These are phyloP conservation scores for Setomelanomma holmii DNA, from an alignment of 2,329 filamentous ascomycete genomes.

Conservation along the genomic window DNA sequence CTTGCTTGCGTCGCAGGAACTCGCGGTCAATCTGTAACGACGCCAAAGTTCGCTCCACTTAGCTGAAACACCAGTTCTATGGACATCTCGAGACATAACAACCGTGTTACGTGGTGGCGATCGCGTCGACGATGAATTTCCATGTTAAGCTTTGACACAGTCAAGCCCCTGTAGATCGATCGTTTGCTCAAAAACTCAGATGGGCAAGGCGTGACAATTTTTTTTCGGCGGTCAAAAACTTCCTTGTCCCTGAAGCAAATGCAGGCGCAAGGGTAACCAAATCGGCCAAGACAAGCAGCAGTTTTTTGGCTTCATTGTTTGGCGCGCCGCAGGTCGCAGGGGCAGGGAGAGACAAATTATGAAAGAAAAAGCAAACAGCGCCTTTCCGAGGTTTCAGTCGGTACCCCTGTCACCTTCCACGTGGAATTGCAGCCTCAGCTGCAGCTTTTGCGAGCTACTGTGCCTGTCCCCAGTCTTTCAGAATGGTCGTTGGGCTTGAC, in stretches of 20 bases:
- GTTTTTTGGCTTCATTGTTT: slow-evolving; percentile 11
- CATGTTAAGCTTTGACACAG: slow-evolving; percentile 26
- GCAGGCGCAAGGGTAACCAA: slow-evolving; percentile 6
- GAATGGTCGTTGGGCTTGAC: slow-evolving; percentile 20
- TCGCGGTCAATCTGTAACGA: slow-evolving; percentile 24
- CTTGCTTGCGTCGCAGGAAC: slow-evolving; percentile 13
- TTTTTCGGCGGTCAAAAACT: slow-evolving; percentile 8
- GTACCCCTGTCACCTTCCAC: slow-evolving; percentile 37
- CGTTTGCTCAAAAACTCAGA: slow-evolving; percentile 13
- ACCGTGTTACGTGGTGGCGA: slow-evolving; percentile 21
- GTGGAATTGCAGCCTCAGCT: slow-evolving; percentile 35
- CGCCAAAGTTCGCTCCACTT: slow-evolving; percentile 20
- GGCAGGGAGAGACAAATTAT: slow-evolving; percentile 31
- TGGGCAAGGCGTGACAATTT: slow-evolving; percentile 14
- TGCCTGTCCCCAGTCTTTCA: slow-evolving; percentile 17
- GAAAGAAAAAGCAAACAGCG: slow-evolving; percentile 37
- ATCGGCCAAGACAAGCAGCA: slow-evolving; percentile 2
- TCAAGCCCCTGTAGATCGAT: slow-evolving; percentile 29
- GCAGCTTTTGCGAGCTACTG: slow-evolving; percentile 14
- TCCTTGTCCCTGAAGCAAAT: slow-evolving; percentile 4
- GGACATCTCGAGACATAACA: slow-evolving; percentile 15
- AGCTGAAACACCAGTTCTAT: slow-evolving; percentile 25
- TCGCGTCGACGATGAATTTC: slow-evolving; percentile 8
- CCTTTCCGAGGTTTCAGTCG: slow-evolving; percentile 21
- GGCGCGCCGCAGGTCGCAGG: slow-evolving; percentile 25